Evolutionary conservation across 1,284 basidiomycete genomes (phyloP).

Genomic region (Xerocomus nothofagi): DNA sequence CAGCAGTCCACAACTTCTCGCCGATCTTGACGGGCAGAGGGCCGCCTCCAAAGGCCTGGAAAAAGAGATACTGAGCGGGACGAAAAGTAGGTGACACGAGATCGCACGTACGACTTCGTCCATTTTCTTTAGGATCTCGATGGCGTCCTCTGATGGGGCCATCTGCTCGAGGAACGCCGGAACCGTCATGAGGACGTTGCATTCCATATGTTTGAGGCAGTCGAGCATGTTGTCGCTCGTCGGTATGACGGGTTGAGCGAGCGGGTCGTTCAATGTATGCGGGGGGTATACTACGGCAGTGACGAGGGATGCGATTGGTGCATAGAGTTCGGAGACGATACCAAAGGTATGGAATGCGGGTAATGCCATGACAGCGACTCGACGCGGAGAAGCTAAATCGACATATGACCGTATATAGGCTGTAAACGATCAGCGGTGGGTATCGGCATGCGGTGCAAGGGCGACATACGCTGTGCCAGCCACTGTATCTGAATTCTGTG

Average conservation of each 20-base stretch:
- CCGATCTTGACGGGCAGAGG: constrained; percentile 27
- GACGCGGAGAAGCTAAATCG: constrained; percentile 12
- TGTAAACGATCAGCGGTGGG: background rate
- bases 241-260: constrained; percentile 11
- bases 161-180: constrained; percentile 27
- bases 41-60: constrained; percentile 27
- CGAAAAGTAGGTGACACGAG: too few species aligned
- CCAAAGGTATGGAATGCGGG: constrained; percentile 30
- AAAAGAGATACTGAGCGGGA: background rate
- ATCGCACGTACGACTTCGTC: constrained; percentile 18
- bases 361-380: constrained; percentile 26
- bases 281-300: constrained; percentile 19
- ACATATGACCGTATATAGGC: background rate
- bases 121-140: constrained; percentile 15
- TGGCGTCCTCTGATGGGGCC: constrained; percentile 3
- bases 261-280: constrained; percentile 5
- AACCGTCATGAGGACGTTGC: constrained; percentile 21
- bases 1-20: constrained; percentile 20
- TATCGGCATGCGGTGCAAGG: background rate
- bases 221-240: constrained; percentile 15
- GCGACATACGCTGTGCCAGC: constrained; percentile 21
- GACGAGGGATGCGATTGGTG: constrained; percentile 7
- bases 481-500: constrained; percentile 29
- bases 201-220: background rate
- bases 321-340: constrained; percentile 19